Evolutionary conservation across 495 filamentous ascomycete genomes (phyloP).

Genomic region (Annulohypoxylon stygium): DNA sequence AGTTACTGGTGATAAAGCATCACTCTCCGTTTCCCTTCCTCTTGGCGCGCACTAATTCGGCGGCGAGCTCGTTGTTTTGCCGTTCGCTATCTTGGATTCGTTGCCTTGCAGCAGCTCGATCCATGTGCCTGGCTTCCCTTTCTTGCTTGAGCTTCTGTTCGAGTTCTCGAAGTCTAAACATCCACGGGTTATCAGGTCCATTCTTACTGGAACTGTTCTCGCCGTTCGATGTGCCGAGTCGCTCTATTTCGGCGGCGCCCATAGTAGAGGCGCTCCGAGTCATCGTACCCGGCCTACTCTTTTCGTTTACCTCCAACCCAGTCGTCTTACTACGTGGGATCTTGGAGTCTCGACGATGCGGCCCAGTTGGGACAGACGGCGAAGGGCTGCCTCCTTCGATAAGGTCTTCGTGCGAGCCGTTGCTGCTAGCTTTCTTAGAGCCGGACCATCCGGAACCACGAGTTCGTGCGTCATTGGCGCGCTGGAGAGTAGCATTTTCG

Average conservation of each 20-base stretch:
- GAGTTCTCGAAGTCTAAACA: slow-evolving; percentile 84
- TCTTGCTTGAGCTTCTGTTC: slow-evolving; percentile 92
- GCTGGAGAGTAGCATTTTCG: slow-evolving; percentile 80
- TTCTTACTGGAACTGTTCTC: slow-evolving; percentile 43
- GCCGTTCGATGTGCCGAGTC: slow-evolving; percentile 43
- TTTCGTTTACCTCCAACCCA: slow-evolving; percentile 40
- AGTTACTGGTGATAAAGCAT: neutral
- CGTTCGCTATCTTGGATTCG: slow-evolving; percentile 84
- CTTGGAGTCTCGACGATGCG: slow-evolving; percentile 53
- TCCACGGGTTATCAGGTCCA: slow-evolving; percentile 78
- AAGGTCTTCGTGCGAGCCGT: slow-evolving; percentile 46
- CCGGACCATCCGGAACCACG: slow-evolving; percentile 48
- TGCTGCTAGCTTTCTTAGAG: slow-evolving; percentile 42
- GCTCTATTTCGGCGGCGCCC: slow-evolving; percentile 44
- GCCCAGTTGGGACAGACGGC: slow-evolving; percentile 64
- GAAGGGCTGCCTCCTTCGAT: slow-evolving; percentile 60
- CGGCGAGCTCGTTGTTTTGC: slow-evolving; percentile 77
- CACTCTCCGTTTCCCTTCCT: slow-evolving; percentile 47
- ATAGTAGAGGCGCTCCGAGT: slow-evolving; percentile 48
- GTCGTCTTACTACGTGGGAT: slow-evolving; percentile 55
- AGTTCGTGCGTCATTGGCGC: slow-evolving; percentile 61
- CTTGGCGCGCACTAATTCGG: slow-evolving; percentile 47
- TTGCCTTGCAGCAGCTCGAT: slow-evolving; percentile 84
- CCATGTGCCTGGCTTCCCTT: slow-evolving; percentile 85
- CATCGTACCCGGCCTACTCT: slow-evolving; percentile 51